Base-by-base conservation (phyloP, 768 basidiomycete genomes). In the Royoungia palumana region DNA sequence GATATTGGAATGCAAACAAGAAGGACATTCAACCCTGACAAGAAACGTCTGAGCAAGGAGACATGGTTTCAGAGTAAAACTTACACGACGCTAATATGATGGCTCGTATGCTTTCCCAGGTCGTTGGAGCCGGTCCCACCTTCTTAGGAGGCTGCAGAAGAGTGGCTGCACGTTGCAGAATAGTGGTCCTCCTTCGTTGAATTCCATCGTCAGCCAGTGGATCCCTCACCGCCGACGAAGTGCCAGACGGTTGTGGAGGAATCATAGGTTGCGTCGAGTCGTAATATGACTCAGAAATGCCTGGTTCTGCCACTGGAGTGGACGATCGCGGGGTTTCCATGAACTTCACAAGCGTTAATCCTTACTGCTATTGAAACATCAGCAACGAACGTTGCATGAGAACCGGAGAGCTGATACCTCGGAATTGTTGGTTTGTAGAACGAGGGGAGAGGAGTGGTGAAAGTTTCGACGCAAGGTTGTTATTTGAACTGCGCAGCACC, bases 1-100 rank as follows among this genome's bases (percentile, higher is more conserved):
- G 87, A 83, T 53, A 89, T 57, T 2, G 87, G 87, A 22, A 89
- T 88, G 59, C 76, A 89, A 9, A 85, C 54, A 0, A 89, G 73
- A 11, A 89, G 68, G n/a, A 87, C 11, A 57, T 90, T 90, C 8
- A 89, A 63, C 74, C 80, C 87, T 89, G 32, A 35, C 1, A 46
- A 22, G 20, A 27, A 38, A 27, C 0, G 21, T 20, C 24, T 55
- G 17, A 61, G 44, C 2, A 51, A 43, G 12, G 49, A 44, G 25
- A 12, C 7, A 16, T 34, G 17, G 8, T 3, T 14, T 4, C n/a
- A 16, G 7, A 5, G 35, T 22, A 10, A 21, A 43, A 30, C 77
- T 43, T 47, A 87, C 87, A 86, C 28, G 85, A 85, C 16, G 77
- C 72, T 8, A 67, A 27, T 7, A 84, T 13, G 41, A 88, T 79